Base-by-base conservation (phyloP, 225 moss, liverwort and hornwort genomes). In the Bryum argenteum region DNA sequence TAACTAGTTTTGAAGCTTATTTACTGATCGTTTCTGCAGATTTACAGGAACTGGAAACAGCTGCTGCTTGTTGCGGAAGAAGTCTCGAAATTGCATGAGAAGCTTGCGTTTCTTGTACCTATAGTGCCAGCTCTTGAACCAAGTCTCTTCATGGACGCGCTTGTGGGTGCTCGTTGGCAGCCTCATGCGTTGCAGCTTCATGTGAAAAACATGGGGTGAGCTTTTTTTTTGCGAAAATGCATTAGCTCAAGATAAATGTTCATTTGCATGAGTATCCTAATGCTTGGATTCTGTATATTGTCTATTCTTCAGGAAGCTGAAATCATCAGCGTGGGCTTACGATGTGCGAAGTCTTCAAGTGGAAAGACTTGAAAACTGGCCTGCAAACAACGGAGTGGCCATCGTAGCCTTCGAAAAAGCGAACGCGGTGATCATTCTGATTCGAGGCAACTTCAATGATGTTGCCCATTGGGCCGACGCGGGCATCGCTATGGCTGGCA, bases 401-500 rank as follows among this genome's bases (percentile, higher is more conserved):
- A 61, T 87, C 48, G 61, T 77, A 58, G 81, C 82, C 23, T 96
- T 91, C 74, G 77, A 85, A 52, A 91, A 85, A 50, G 76, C 65
- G 19, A 82, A 88, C 72, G 82, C 81, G 2, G 57, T 91, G 22
- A 53, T 89, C 65, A 74, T 91, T 41, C 77, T 96, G 9, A 65
- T 87, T 54, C 83, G 90, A 71, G 89, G 93, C 60, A 90, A 87
- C 65, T 93, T 91, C 66, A 90, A 79, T 56, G 93, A 96, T 63
- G 89, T 88, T 12, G 87, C 85, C 42, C 61, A 80, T 63, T 89
- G 86, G 91, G 90, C 91, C 67, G 90, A 91, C 18, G 85, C 93
- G 55, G 93, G 85, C 40, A 89, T 96, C 41, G 93, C 93, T 15
- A 96, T 93, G 96, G 89, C 96, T 63, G 93, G 96, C 61, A 93